phyloP scores from a whole-genome alignment of 2,329 filamentous ascomycete species.

The Orbilia javanica region DNA sequence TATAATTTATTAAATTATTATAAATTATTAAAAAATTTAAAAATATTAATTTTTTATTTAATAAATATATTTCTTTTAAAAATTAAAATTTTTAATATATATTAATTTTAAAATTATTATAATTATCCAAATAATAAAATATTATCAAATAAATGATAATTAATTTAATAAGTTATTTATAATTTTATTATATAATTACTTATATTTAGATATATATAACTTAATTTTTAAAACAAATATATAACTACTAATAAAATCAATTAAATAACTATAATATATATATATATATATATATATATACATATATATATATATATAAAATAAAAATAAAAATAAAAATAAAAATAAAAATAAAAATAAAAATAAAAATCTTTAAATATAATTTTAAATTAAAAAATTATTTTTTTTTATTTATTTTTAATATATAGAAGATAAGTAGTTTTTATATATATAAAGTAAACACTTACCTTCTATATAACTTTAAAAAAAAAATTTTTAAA shows the following conservation, averaged over 20 bases:
- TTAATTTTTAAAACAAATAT: slow-evolving; percentile 13
- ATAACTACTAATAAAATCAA: slow-evolving; percentile 2
- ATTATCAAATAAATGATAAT: slow-evolving; percentile 11
- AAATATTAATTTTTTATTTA: slow-evolving; percentile 68
- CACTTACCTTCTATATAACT: too few relatives aligned
- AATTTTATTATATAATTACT: slow-evolving; percentile 12
- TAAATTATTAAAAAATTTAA: slow-evolving; percentile 64
- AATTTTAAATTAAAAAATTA: too few relatives aligned
- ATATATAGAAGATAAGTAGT: too few relatives aligned
- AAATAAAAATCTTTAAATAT: too few relatives aligned
- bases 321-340: too few relatives aligned
- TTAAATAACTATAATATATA: neutral
- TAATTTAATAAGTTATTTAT: slow-evolving; percentile 9
- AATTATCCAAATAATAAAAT: slow-evolving; percentile 1
- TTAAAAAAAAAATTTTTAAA: too few relatives aligned
- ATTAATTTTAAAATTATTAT: slow-evolving; percentile 5
- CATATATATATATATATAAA: too few relatives aligned
- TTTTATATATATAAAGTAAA: too few relatives aligned
- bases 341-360: too few relatives aligned
- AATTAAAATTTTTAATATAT: neutral
- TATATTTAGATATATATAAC: slow-evolving; percentile 15
- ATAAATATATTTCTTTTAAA: slow-evolving; percentile 67
- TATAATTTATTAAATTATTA: slow-evolving; percentile 66
- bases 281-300: too few relatives aligned
- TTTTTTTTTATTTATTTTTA: too few relatives aligned